A percentile compares a stretch with the other conserved stretches of the same genome.
Evolutionary conservation across 2,329 filamentous ascomycete genomes (phyloP).

Genomic region (Zopfia rhizophila): DNA sequence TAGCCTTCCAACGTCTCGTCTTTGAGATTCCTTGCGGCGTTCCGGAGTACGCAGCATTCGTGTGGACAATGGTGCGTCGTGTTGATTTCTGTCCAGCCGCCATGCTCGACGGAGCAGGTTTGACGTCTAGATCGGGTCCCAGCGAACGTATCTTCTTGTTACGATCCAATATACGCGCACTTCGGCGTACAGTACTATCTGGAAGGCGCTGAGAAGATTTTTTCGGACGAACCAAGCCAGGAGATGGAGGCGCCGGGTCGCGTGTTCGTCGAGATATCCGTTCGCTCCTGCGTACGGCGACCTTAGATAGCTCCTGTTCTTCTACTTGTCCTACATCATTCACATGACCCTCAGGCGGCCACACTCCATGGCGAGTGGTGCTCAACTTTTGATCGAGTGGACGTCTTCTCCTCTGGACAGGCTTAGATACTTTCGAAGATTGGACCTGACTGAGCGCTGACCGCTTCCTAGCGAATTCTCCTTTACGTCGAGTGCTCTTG

Average conservation of each 20-base stretch:
- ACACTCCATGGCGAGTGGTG: slow-evolving; percentile 5
- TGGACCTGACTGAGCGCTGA: slow-evolving; percentile 10
- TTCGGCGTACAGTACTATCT: slow-evolving; percentile 6
- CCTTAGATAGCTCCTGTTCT: slow-evolving; percentile 9
- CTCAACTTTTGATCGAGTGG: slow-evolving; percentile 8
- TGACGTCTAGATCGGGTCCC: slow-evolving; percentile 3
- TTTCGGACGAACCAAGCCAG: too few relatives aligned
- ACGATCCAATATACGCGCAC: slow-evolving; percentile 7
- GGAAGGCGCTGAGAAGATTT: neutral
- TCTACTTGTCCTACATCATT: too few relatives aligned
- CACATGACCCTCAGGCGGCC: too few relatives aligned
- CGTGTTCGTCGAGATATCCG: slow-evolving; percentile 10
- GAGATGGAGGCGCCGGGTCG: slow-evolving; percentile 2
- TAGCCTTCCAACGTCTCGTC: slow-evolving; percentile 6
- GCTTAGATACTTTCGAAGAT: slow-evolving; percentile 12
- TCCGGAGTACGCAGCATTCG: slow-evolving; percentile 3
- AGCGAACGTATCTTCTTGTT: slow-evolving; percentile 4
- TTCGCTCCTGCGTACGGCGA: slow-evolving; percentile 7
- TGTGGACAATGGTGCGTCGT: slow-evolving; percentile 7
- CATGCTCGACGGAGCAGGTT: slow-evolving; percentile 7
- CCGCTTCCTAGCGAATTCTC: slow-evolving; percentile 4
- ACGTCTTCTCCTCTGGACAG: slow-evolving; percentile 10
- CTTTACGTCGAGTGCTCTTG: slow-evolving; percentile 4
- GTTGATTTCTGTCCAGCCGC: slow-evolving; percentile 4
- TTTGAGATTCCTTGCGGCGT: slow-evolving; percentile 10